Evolutionary conservation across 805 yeast genomes (phyloP).

Genomic region (Osmozyma mogii): DNA sequence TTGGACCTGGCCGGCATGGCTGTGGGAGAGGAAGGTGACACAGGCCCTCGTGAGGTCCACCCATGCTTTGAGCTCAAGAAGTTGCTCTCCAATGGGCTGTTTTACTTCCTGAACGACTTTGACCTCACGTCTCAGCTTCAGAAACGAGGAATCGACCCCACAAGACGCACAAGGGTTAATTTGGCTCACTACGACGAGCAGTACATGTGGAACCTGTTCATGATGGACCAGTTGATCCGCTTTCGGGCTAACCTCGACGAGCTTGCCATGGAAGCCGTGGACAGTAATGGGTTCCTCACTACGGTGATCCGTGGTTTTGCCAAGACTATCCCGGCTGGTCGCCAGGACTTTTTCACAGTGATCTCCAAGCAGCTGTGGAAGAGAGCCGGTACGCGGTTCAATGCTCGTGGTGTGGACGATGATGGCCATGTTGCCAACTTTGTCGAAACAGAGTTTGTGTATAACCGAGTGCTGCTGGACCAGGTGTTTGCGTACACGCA

Average conservation of each 20-base stretch:
- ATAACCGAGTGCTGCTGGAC: slow-evolving; percentile 38
- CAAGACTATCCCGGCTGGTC: slow-evolving; percentile 41
- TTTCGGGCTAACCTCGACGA: slow-evolving; percentile 66
- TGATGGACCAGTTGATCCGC: slow-evolving; percentile 74
- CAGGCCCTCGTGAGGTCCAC: slow-evolving; percentile 34
- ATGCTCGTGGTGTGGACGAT: slow-evolving; percentile 15
- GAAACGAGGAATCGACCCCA: slow-evolving; percentile 48
- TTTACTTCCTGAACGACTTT: slow-evolving; percentile 86
- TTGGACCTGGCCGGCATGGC: slow-evolving; percentile 66
- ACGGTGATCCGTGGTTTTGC: slow-evolving; percentile 96
- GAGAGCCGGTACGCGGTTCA: slow-evolving; percentile 18
- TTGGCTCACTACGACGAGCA: slow-evolving; percentile 57
- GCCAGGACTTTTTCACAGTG: slow-evolving; percentile 52
- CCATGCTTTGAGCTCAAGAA: slow-evolving; percentile 80
- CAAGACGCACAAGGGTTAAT: slow-evolving; percentile 5
- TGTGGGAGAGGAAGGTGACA: slow-evolving; percentile 18
- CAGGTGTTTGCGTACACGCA: slow-evolving; percentile 71
- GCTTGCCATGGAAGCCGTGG: slow-evolving; percentile 52
- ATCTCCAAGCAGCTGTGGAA: slow-evolving; percentile 95
- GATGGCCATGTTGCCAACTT: slow-evolving; percentile 16
- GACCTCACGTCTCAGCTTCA: slow-evolving; percentile 87
- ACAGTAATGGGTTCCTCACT: slow-evolving; percentile 73
- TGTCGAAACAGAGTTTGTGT: slow-evolving; percentile 63
- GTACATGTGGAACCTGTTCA: slow-evolving; percentile 94
- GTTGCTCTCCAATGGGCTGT: slow-evolving; percentile 77